Evolutionary conservation across 2,329 filamentous ascomycete genomes (phyloP).

Genomic region (Colletotrichum aenigma): DNA sequence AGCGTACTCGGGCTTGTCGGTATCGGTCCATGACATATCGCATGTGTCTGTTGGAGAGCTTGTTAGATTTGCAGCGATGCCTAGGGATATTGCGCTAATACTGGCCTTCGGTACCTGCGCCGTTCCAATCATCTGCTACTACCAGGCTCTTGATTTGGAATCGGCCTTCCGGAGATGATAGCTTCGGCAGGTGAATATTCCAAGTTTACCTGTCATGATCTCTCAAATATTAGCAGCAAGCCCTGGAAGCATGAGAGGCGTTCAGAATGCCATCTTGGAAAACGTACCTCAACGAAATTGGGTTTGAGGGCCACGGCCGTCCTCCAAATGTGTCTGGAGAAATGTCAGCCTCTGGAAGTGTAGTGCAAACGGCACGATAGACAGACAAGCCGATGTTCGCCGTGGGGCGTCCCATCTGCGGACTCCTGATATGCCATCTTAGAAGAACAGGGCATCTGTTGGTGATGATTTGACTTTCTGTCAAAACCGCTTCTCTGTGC

Average conservation of each 20-base stretch:
- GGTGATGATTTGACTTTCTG: not conserved
- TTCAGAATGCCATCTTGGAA: not conserved
- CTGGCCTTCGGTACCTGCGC: not conserved
- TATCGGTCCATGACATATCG: not conserved
- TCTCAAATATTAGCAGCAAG: not conserved
- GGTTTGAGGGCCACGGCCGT: not conserved
- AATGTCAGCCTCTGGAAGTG: not conserved
- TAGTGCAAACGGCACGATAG: not conserved
- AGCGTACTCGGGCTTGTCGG: not conserved
- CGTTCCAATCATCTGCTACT: not conserved
- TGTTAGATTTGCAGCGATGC: not conserved
- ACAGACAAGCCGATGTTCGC: not conserved
- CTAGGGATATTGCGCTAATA: not conserved
- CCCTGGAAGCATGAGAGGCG: not conserved
- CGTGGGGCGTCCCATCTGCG: not conserved
- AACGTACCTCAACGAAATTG: not conserved
- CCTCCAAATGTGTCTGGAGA: not conserved
- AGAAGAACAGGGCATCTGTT: not conserved
- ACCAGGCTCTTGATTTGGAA: not conserved
- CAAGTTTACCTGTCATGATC: not conserved
- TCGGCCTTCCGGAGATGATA: not conserved
- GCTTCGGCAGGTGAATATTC: not conserved
- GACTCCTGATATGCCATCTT: not conserved
- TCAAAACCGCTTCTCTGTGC: not conserved
- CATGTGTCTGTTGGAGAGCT: not conserved